These are phyloP conservation scores for Hanseniaspora singularis DNA, from an alignment of 805 yeast species.

Conservation along the genomic window DNA sequence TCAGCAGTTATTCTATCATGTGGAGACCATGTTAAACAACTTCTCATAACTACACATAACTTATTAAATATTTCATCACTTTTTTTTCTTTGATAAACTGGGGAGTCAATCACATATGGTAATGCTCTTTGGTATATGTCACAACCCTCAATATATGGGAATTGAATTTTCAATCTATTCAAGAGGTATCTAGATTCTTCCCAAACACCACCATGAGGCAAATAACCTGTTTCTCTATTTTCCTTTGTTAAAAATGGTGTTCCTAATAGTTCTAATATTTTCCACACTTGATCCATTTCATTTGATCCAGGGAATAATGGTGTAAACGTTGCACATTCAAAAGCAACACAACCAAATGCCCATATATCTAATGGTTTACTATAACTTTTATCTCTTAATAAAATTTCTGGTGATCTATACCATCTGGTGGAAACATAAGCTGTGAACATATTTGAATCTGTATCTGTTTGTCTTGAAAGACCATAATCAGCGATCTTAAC, in stretches of 20 bases:
- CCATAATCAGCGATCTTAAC: constrained; percentile 76
- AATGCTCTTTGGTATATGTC: constrained; percentile 29
- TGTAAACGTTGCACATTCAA: constrained; percentile 54
- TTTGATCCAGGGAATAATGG: constrained; percentile 79
- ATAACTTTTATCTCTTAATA: constrained; percentile 50
- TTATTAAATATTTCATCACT: constrained; percentile 29
- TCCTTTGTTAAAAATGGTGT: constrained; percentile 40
- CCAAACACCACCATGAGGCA: constrained; percentile 66
- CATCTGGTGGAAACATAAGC: constrained; percentile 75
- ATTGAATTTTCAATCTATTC: constrained; percentile 39
- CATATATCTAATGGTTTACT: constrained; percentile 67
- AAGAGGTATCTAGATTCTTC: constrained; percentile 46
- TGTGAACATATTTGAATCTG: constrained; percentile 47
- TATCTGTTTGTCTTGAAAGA: constrained; percentile 47
- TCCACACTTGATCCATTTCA: constrained; percentile 68
- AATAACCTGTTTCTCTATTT: constrained; percentile 21
- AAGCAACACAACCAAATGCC: constrained; percentile 76
- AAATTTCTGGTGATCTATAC: constrained; percentile 76
- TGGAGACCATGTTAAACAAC: constrained; percentile 67
- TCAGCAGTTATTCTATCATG: constrained; percentile 43
- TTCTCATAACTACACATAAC: constrained; percentile 32
- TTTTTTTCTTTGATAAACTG: constrained; percentile 32
- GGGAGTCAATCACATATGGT: background rate
- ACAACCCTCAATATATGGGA: constrained; percentile 46
- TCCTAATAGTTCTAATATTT: constrained; percentile 57